Percentiles rank a stretch among this genome's conserved stretches.
Conservation (phyloP, 208 protist species). For the Crithidia sp. region DNA sequence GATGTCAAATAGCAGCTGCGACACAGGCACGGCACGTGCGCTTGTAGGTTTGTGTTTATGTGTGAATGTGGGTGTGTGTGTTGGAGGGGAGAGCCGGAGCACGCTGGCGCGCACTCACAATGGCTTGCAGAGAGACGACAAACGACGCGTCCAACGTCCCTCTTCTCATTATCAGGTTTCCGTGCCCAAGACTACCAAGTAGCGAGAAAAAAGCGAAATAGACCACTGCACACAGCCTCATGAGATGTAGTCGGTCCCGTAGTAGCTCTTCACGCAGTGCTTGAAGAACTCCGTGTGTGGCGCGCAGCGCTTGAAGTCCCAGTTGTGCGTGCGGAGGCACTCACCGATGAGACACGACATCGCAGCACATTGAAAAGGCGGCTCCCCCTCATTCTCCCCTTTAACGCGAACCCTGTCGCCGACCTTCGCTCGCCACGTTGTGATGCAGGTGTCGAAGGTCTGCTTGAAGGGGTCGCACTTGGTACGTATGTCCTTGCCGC, state of each 20-base stretch:
- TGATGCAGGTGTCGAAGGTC: constrained; percentile 68
- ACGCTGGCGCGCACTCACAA: no score
- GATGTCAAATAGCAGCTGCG: no score
- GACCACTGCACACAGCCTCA: neutral
- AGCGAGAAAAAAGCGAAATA: constrained; percentile 2
- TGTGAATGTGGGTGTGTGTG: no score
- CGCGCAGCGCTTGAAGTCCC: constrained; percentile 76
- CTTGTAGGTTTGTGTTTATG: no score
- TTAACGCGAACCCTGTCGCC: constrained; percentile 54
- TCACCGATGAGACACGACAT: constrained; percentile 78
- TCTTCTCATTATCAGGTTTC: no score
- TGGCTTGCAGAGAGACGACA: no score
- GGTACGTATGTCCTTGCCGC: constrained; percentile 29
- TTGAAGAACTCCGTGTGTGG: constrained; percentile 80
- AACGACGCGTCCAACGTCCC: no score
- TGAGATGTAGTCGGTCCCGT: constrained; percentile 71
- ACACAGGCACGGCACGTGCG: no score
- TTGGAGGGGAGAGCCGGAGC: no score
- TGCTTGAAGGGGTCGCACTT: constrained; percentile 40
- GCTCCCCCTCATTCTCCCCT: constrained; percentile 78
- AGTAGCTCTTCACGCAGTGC: constrained; percentile 80
- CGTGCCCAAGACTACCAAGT: neutral
- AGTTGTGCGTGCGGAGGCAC: constrained; percentile 76
- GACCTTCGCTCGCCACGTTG: constrained; percentile 49
- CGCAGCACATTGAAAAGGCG: constrained; percentile 73